Percentiles rank a stretch among this genome's conserved stretches.
Evolutionary conservation across 352 stramenopile species (phyloP).

Genomic region (Aphanomyces cochlioides): DNA sequence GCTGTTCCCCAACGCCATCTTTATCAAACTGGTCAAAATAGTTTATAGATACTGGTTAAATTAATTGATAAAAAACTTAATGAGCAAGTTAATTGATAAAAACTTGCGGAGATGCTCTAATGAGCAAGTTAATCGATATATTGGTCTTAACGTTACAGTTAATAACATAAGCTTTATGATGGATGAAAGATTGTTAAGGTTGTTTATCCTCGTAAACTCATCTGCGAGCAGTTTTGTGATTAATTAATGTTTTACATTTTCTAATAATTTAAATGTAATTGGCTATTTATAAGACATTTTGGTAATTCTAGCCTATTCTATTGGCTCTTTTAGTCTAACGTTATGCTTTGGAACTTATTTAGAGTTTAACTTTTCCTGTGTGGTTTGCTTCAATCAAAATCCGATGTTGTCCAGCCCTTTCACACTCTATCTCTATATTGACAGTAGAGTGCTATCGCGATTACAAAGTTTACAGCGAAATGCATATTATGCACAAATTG

Average conservation of each 20-base stretch:
- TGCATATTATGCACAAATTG: no score
- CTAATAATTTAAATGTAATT: not conserved
- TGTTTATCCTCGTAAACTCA: not conserved
- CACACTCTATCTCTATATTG: not conserved
- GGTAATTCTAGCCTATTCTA: no score
- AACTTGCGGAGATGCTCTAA: no score
- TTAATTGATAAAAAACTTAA: not conserved
- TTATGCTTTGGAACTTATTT: not conserved
- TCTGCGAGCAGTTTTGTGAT: not conserved
- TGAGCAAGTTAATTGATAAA: not conserved
- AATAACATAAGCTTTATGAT: no score
- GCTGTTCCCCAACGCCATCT: not conserved
- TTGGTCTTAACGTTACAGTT: not conserved
- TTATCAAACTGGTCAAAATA: not conserved
- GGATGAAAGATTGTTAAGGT: not conserved
- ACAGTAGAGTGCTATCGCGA: not conserved
- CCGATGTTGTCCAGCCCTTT: not conserved
- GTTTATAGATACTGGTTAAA: not conserved
- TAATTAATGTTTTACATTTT: constrained; percentile 1
- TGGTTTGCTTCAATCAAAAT: not conserved
- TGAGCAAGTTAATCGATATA: not conserved
- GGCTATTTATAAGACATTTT: no score
- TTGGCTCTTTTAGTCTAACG: no score
- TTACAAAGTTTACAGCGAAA: not conserved
- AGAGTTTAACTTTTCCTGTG: not conserved